Base-by-base conservation (phyloP, 352 stramenopile species). In the Peronospora belbahrii region DNA sequence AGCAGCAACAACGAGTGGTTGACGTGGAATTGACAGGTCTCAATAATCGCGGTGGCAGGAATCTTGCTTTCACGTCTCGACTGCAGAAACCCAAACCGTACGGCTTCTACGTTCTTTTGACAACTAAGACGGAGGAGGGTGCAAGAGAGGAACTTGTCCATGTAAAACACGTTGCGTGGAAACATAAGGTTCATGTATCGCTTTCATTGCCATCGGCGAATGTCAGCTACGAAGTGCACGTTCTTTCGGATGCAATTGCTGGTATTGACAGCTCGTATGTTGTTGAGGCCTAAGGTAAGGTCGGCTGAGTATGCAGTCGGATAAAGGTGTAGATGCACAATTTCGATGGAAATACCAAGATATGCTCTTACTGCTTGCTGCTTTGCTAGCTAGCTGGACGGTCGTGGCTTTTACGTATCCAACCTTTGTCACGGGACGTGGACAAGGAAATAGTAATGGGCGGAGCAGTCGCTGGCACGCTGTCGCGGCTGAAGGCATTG, bases 71-170 rank as follows among this genome's bases (percentile, higher is more conserved):
- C n/a, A 69, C 59, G 2, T 69, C 64, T 23, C 53, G 74, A 8
- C 59, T 85, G 17, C 66, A 75, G 40, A 82, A 86, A 46, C 67
- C 77, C 7, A 79, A 80, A 46, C 70, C 74, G 10, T 89, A 83
- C 40, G 77, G 70, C 0, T 84, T 85, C 33, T 89, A 85, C 46
- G 60, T 89, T 28, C n/a, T 85, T 7, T 53, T 89, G 36, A 72
- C 52, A 13, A 50, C 28, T 20, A 56, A 62, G 36, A 63, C 54
- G 11, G 35, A 44, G 0, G 4, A n/a, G 24, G 42, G 5, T 31
- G 7, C 28, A 33, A n/a, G n/a, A 41, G 45, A 48, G 2, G 59
- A 72, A 14, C 30, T 81, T 20, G 49, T 84, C 4, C 70, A 83
- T 13, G 35, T 83, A n/a, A 83, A 84, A 57, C 77, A 83, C 54